These are phyloP conservation scores for Calophaca sinica DNA, from an alignment of 306 rosid species.

Conservation along the genomic window DNA sequence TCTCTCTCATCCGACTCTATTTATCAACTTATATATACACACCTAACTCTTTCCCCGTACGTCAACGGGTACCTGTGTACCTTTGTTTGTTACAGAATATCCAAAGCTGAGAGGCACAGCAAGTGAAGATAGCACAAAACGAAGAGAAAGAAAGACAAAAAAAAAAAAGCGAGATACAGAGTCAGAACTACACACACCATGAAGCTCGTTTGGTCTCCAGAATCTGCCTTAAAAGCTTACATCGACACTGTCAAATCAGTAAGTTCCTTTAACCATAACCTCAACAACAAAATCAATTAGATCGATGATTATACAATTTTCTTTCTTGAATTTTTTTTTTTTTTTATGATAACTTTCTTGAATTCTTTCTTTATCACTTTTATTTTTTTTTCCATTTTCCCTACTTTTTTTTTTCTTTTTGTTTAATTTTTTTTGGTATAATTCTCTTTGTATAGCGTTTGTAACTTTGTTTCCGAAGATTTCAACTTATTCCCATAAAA, in stretches of 20 bases:
- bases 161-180: neutral
- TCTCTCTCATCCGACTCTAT: neutral
- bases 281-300: neutral
- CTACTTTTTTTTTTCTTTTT: neutral
- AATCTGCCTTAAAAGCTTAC: slow-evolving; percentile 77
- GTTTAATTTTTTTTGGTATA: too few relatives aligned
- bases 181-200: slow-evolving; percentile 37
- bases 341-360: too few relatives aligned
- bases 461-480: neutral
- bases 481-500: too few relatives aligned
- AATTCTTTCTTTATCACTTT: neutral
- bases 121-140: neutral
- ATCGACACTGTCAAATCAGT: slow-evolving; percentile 83
- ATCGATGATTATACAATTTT: neutral
- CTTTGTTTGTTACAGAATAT: neutral
- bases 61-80: slow-evolving; percentile 36
- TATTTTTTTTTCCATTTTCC: neutral
- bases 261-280: slow-evolving; percentile 41
- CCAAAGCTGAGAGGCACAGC: neutral
- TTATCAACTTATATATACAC: neutral
- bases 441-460: too few relatives aligned
- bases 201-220: slow-evolving; percentile 98
- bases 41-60: slow-evolving; percentile 40
- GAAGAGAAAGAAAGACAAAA: neutral
- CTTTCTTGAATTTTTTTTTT: neutral